Evolutionary conservation across 805 yeast genomes (phyloP).

Genomic region (Sungouiella blattae): DNA sequence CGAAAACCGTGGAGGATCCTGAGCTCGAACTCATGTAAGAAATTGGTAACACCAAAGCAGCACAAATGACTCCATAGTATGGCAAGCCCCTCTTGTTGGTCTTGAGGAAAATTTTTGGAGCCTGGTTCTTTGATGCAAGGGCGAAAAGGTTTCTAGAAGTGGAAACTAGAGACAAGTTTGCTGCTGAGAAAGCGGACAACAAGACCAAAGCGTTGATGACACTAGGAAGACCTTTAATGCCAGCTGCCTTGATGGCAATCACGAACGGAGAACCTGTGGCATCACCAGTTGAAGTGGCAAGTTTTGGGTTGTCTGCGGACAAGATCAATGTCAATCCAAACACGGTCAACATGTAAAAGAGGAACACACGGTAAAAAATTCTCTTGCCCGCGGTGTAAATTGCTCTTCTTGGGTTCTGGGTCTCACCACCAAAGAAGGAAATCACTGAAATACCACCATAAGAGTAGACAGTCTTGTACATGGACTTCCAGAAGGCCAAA

Average conservation of each 20-base stretch:
- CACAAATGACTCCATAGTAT: constrained; percentile 21
- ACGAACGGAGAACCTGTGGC: constrained; percentile 39
- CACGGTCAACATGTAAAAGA: constrained; percentile 26
- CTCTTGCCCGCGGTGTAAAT: constrained; percentile 27
- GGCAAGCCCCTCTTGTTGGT: constrained; percentile 30
- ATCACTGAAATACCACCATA: constrained; percentile 31
- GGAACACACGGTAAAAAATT: constrained; percentile 26
- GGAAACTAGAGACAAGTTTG: constrained; percentile 25
- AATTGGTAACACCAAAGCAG: constrained; percentile 29
- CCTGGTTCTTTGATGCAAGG: constrained; percentile 34
- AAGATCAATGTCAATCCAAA: constrained; percentile 33
- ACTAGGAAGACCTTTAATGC: constrained; percentile 32
- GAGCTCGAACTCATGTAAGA: constrained; percentile 29
- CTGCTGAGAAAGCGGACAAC: constrained; percentile 39
- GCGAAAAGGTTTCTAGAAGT: constrained; percentile 34
- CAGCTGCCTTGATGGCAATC: constrained; percentile 32
- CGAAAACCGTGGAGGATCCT: constrained; percentile 26
- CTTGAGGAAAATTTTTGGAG: constrained; percentile 32
- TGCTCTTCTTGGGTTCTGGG: constrained; percentile 29
- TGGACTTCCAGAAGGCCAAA: constrained; percentile 26
- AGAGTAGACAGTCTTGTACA: constrained; percentile 38
- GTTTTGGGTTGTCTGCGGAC: constrained; percentile 23
- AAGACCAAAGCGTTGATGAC: constrained; percentile 37
- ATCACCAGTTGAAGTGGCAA: constrained; percentile 26
- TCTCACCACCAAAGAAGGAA: constrained; percentile 28